Percentiles rank a stretch among this genome's conserved stretches.
Evolutionary conservation across 129 eudicot genomes (phyloP).

Genomic region (Pseudognaphalium luteoalbum): DNA sequence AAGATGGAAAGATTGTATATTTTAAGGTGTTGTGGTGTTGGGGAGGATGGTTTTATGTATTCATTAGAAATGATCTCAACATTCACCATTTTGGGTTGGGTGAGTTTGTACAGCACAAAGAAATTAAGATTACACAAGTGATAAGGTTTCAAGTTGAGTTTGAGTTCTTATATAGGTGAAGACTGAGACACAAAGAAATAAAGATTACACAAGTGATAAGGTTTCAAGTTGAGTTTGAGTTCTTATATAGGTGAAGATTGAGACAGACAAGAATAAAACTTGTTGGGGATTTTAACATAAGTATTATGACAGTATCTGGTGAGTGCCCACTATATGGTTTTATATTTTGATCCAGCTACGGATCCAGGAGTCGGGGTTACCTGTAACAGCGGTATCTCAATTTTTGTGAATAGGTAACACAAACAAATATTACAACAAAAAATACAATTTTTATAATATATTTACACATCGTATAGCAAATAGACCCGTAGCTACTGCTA

Average conservation of each 20-base stretch:
- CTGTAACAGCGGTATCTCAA: too few relatives aligned
- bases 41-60: slow-evolving; percentile 60
- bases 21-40: slow-evolving; percentile 64
- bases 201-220: background rate
- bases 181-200: background rate
- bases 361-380: too few relatives aligned
- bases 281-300: background rate
- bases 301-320: background rate
- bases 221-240: slow-evolving; percentile 9
- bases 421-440: too few relatives aligned
- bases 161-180: slow-evolving; percentile 24
- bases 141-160: slow-evolving; percentile 2
- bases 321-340: background rate
- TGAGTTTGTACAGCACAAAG: background rate
- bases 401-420: too few relatives aligned
- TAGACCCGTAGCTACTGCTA: too few relatives aligned
- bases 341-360: too few relatives aligned
- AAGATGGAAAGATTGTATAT: slow-evolving; percentile 50
- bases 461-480: too few relatives aligned
- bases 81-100: slow-evolving; percentile 20
- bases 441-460: too few relatives aligned
- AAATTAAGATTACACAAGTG: background rate
- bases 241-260: slow-evolving; percentile 13
- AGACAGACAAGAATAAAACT: background rate
- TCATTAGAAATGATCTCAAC: slow-evolving; percentile 52